A percentile compares a stretch with the other conserved stretches of the same genome.
phyloP scores from a whole-genome alignment of 1,284 basidiomycete genomes.

The Cutaneotrichosporon mucoides region DNA sequence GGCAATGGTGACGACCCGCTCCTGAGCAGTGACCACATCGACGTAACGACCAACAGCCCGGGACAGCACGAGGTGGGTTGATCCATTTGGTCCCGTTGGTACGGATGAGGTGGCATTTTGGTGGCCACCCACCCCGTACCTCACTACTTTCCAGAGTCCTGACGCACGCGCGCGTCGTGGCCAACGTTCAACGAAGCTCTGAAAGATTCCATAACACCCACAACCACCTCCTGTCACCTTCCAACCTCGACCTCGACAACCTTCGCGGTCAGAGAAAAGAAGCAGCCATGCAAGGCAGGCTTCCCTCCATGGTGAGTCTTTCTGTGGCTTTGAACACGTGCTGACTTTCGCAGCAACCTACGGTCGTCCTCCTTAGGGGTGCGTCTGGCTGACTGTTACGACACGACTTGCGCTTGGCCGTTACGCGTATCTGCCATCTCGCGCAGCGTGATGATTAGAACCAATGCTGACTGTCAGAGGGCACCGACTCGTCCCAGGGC shows the following conservation, averaged over 20 bases:
- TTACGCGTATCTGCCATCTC: background rate
- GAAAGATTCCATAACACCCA: slow-evolving; percentile 12
- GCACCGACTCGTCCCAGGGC: slow-evolving; percentile 95
- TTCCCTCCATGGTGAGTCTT: slow-evolving; percentile 45
- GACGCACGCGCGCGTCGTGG: slow-evolving; percentile 6
- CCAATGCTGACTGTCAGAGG: slow-evolving; percentile 56
- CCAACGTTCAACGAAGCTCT: slow-evolving; percentile 4
- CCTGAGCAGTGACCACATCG: background rate
- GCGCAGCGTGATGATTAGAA: background rate
- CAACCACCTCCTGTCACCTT: background rate
- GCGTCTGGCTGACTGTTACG: slow-evolving; percentile 12
- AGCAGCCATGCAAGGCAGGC: slow-evolving; percentile 41
- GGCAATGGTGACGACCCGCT: background rate
- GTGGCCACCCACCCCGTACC: background rate
- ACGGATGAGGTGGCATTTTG: background rate
- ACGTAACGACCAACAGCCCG: background rate
- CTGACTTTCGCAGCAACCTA: slow-evolving; percentile 69
- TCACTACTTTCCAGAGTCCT: background rate
- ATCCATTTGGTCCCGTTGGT: background rate
- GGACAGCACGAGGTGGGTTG: background rate
- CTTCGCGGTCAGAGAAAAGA: slow-evolving; percentile 4
- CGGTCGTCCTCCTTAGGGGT: slow-evolving; percentile 77
- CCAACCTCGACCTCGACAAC: background rate
- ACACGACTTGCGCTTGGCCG: too few species aligned
- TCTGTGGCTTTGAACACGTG: background rate